phyloP scores from a whole-genome alignment of 192 early-diverging fungal species.

The Polychytrium aggregatum region DNA sequence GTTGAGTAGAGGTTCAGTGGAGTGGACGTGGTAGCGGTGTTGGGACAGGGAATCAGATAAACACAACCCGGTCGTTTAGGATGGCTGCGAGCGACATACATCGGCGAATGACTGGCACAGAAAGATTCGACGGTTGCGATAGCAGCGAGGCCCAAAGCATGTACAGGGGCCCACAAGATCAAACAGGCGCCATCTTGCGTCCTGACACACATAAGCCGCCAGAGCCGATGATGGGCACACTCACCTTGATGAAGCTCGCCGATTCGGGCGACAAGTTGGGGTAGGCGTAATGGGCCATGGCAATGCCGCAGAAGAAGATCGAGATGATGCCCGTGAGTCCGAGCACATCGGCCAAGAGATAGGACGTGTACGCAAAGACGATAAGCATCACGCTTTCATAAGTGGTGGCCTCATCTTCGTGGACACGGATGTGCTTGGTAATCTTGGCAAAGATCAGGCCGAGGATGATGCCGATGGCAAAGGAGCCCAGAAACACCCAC shows the following conservation, averaged over 20 bases:
- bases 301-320: slow-evolving; percentile 48
- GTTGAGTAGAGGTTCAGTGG: too few relatives aligned
- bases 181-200: too few relatives aligned
- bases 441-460: slow-evolving; percentile 42
- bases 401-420: slow-evolving; percentile 24
- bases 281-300: slow-evolving; percentile 45
- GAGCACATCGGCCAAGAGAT: slow-evolving; percentile 42
- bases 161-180: too few relatives aligned
- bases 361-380: slow-evolving; percentile 39
- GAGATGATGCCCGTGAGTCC: slow-evolving; percentile 46
- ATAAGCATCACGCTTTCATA: slow-evolving; percentile 50
- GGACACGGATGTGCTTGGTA: slow-evolving; percentile 43
- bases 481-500: slow-evolving; percentile 45
- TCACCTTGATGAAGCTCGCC: slow-evolving; percentile 26
- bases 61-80: too few relatives aligned
- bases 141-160: too few relatives aligned
- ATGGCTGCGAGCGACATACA: too few relatives aligned
- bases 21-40: too few relatives aligned
- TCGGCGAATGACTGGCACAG: too few relatives aligned
- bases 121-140: too few relatives aligned
- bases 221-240: too few relatives aligned
- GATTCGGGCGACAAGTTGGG: slow-evolving; percentile 30
- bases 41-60: too few relatives aligned
- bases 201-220: too few relatives aligned
- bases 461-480: slow-evolving; percentile 29